Evolutionary conservation across 2,329 filamentous ascomycete genomes (phyloP).

Genomic region (Ceratocystis lukuohia): DNA sequence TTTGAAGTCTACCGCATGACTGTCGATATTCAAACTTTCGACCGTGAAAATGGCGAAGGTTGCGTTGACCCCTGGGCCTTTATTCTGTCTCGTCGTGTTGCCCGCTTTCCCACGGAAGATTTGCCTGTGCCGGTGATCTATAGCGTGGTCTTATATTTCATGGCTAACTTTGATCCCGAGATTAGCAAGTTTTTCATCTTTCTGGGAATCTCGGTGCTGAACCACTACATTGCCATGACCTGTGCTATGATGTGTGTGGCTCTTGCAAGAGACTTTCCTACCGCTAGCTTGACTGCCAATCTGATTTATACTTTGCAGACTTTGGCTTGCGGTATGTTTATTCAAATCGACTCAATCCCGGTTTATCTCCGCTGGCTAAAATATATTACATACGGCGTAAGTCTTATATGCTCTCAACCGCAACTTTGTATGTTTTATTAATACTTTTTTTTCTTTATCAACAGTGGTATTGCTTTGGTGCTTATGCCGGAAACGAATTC

Average conservation of each 20-base stretch:
- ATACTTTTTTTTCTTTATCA: constrained; percentile 20
- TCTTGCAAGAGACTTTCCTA: constrained; percentile 52
- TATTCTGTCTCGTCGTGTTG: constrained; percentile 54
- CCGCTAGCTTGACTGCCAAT: constrained; percentile 59
- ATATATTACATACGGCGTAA: constrained; percentile 47
- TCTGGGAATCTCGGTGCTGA: constrained; percentile 52
- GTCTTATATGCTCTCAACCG: constrained; percentile 20
- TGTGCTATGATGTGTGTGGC: constrained; percentile 57
- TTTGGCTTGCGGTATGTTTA: constrained; percentile 64
- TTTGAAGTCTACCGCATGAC: constrained; percentile 66
- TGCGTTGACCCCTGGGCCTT: constrained; percentile 58
- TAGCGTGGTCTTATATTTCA: constrained; percentile 61
- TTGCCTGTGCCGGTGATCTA: constrained; percentile 59
- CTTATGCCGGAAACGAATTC: constrained; percentile 61
- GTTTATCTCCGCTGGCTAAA: constrained; percentile 71
- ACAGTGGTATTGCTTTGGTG: constrained; percentile 57
- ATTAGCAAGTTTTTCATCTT: constrained; percentile 57
- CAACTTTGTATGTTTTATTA: background rate
- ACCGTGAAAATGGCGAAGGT: constrained; percentile 60
- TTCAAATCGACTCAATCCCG: constrained; percentile 59
- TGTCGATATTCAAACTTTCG: constrained; percentile 61
- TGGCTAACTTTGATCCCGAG: constrained; percentile 57
- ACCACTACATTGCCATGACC: constrained; percentile 60
- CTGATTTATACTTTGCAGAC: constrained; percentile 59
- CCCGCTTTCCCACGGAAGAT: constrained; percentile 57